phyloP scores from a whole-genome alignment of 352 stramenopile genomes.

The Aphanomyces stellatus region DNA sequence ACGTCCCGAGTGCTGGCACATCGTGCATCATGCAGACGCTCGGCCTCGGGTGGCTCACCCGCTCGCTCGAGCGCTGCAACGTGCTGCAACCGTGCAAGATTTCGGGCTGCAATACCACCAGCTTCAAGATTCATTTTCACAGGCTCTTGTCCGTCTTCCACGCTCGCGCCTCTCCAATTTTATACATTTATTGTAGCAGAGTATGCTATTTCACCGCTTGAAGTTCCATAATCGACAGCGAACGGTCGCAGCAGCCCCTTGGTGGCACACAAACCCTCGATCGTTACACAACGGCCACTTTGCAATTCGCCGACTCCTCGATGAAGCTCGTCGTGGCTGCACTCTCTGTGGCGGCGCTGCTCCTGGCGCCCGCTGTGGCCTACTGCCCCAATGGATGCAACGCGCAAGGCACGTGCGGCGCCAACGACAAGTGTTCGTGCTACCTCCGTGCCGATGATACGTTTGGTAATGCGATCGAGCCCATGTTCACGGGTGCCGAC shows the following conservation, averaged over 20 bases:
- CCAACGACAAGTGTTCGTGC: conserved; percentile 90
- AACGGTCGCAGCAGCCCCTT: background rate
- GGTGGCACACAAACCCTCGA: too few relatives aligned
- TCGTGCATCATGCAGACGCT: too few relatives aligned
- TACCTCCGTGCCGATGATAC: conserved; percentile 60
- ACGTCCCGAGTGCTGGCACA: too few relatives aligned
- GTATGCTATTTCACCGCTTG: background rate
- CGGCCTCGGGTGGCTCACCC: too few relatives aligned
- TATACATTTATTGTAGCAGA: background rate
- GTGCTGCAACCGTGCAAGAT: too few relatives aligned
- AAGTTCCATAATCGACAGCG: background rate
- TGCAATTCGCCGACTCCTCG: background rate
- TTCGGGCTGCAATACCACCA: too few relatives aligned
- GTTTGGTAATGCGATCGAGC: conserved; percentile 23
- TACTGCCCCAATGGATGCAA: conserved; percentile 83
- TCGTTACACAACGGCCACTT: conserved; percentile 10
- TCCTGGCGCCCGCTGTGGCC: conserved; percentile 17
- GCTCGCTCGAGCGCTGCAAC: too few relatives aligned
- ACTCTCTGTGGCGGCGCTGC: background rate
- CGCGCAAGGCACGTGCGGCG: conserved; percentile 73
- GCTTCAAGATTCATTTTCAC: too few relatives aligned
- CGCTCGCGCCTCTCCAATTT: too few relatives aligned
- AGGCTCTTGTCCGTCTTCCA: too few relatives aligned
- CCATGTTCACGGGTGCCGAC: conserved; percentile 62
- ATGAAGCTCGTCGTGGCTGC: conserved; percentile 14